Percentiles rank a stretch among this genome's conserved stretches.
Conservation (phyloP, 2,329 filamentous ascomycete species). For the Cladophialophora yegresii region DNA sequence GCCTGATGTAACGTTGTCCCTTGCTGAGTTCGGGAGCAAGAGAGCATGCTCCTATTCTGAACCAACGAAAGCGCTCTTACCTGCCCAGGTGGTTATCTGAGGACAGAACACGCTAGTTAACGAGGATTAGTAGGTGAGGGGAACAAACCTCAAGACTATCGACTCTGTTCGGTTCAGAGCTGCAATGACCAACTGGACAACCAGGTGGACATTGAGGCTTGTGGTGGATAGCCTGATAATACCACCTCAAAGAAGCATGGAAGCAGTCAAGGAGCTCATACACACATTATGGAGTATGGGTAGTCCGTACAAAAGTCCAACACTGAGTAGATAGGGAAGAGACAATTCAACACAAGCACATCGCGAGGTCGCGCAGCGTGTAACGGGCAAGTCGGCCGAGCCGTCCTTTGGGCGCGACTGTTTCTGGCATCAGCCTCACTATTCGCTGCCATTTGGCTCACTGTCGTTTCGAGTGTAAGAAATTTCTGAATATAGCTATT, state of each 20-base stretch:
- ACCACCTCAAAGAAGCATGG: not conserved
- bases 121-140: too few species aligned
- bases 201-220: not conserved
- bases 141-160: not conserved
- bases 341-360: not conserved
- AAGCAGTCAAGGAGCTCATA: not conserved
- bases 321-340: not conserved
- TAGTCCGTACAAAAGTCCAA: not conserved
- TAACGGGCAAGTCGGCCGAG: slow-evolving; percentile 4
- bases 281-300: too few species aligned
- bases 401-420: not conserved
- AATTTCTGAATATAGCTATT: not conserved
- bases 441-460: not conserved
- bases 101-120: not conserved
- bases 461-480: not conserved
- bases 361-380: not conserved
- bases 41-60: not conserved
- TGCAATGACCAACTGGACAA: not conserved
- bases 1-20: too few species aligned
- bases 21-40: too few species aligned
- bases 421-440: not conserved
- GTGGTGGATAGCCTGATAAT: not conserved
- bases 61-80: not conserved
- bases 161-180: not conserved
- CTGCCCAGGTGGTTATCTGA: not conserved